Base-by-base conservation (phyloP, 1,284 basidiomycete genomes). In the Taiwanofungus camphoratus region DNA sequence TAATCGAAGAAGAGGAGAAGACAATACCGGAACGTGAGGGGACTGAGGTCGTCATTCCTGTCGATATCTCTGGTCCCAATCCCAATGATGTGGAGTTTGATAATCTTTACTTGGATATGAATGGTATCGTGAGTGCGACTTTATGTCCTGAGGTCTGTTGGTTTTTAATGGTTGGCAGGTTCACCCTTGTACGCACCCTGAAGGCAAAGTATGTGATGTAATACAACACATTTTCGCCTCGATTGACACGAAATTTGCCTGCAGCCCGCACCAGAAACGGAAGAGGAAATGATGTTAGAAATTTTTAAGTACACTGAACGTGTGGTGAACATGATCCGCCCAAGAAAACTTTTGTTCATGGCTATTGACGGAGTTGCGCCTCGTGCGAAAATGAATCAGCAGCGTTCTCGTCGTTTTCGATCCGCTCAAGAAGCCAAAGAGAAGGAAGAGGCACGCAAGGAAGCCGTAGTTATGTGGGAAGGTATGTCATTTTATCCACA, bases 271-370 rank as follows among this genome's bases (percentile, higher is more conserved):
- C 96, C 96, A 0, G 90, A 96, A 63, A 97, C 93, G 2, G 96
- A 99, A 63, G 91, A 93, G 61, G 94, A 98, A 46, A 99, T 99
- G 96, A 99, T 99, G 96, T 61, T 91, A 18, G 96, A 98, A 64
- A 79, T 99, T 33, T 98, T 99, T 70, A 81, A 77, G 41, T 99
- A 99, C 70, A 99, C 96, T 0, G 94, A 98, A 61, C 79, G 96
- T 36, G 89, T 99, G 20, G 92, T 99, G 36, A 92, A 93, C 64
- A 98, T 99, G 95, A 69, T 97, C 39, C 76, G 95, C 44, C 96
- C 96, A 0, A 81, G 96, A 42, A 96, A 92, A 64, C 70, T 99
- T 13, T 74, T 99, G 36, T 92, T 98, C 73, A 96, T 99, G 91
- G 95, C 95, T 40, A 97, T 99, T 56, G 92, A 99, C 61, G 96